phyloP scores from a whole-genome alignment of 1,284 basidiomycete species.

The Volvariella surrecta region DNA sequence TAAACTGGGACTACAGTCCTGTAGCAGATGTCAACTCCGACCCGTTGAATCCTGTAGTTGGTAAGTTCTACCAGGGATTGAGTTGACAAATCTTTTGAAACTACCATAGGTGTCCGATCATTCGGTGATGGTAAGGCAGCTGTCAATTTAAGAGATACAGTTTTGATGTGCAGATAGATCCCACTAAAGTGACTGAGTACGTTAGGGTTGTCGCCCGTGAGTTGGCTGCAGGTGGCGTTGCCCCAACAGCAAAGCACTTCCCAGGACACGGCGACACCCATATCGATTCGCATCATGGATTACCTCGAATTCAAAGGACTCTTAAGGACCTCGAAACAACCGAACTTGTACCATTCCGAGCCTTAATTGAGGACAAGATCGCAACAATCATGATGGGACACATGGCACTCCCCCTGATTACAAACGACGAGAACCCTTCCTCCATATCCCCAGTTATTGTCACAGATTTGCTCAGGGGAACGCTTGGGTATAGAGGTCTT shows the following conservation, averaged over 20 bases:
- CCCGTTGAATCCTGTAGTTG: slow-evolving; percentile 60
- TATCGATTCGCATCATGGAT: slow-evolving; percentile 60
- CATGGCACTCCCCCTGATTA: slow-evolving; percentile 54
- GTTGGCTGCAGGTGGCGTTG: slow-evolving; percentile 38
- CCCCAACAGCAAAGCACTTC: slow-evolving; percentile 60
- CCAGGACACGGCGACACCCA: slow-evolving; percentile 68
- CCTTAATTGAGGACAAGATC: slow-evolving; percentile 30
- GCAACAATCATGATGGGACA: slow-evolving; percentile 65
- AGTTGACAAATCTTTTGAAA: neutral
- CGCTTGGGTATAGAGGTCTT: slow-evolving; percentile 44
- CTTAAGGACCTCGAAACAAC: slow-evolving; percentile 28
- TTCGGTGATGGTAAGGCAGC: slow-evolving; percentile 50
- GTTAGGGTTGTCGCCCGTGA: slow-evolving; percentile 40
- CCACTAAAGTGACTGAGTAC: slow-evolving; percentile 38
- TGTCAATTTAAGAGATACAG: neutral
- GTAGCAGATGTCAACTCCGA: slow-evolving; percentile 67
- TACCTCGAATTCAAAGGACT: slow-evolving; percentile 50
- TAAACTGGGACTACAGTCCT: slow-evolving; percentile 65
- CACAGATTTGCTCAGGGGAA: slow-evolving; percentile 39
- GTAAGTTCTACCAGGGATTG: slow-evolving; percentile 22
- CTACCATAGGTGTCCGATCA: slow-evolving; percentile 47
- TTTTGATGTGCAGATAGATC: slow-evolving; percentile 29
- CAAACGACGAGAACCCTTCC: slow-evolving; percentile 42
- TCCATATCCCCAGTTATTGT: slow-evolving; percentile 48
- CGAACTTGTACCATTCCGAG: slow-evolving; percentile 53